phyloP scores from a whole-genome alignment of 345 rosid genomes.

The Sisymbrium irio region DNA sequence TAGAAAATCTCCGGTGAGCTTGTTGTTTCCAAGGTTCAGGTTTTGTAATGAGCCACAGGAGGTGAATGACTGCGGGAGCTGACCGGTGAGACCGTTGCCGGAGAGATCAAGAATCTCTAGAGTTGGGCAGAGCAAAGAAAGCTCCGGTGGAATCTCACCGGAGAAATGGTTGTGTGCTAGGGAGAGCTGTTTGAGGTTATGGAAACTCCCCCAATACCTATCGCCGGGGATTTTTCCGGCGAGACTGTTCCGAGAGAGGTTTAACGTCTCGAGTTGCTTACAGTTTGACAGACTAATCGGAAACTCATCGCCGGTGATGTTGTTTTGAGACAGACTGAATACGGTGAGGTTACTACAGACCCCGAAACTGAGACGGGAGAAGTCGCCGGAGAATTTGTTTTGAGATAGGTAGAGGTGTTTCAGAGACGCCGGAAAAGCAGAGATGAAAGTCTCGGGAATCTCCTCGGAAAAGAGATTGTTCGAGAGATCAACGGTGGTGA shows the following conservation, averaged over 20 bases:
- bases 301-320: constrained; percentile 53
- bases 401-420: constrained; percentile 62
- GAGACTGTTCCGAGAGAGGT: constrained; percentile 64
- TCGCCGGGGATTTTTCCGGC: constrained; percentile 54
- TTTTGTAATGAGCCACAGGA: constrained; percentile 53
- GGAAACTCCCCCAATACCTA: constrained; percentile 44
- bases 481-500: constrained; percentile 66
- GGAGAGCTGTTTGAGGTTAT: constrained; percentile 52
- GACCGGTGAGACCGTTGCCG: constrained; percentile 58
- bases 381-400: constrained; percentile 68
- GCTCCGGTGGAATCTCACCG: constrained; percentile 65
- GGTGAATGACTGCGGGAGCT: constrained; percentile 49
- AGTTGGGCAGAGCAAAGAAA: constrained; percentile 53
- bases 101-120: constrained; percentile 74
- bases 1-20: constrained; percentile 72
- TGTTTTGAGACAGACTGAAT: constrained; percentile 55
- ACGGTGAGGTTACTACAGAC: constrained; percentile 55
- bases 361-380: constrained; percentile 59
- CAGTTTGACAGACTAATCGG: constrained; percentile 55
- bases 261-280: constrained; percentile 51
- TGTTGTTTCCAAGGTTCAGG: constrained; percentile 71
- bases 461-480: constrained; percentile 59
- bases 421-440: constrained; percentile 45
- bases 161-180: constrained; percentile 52
- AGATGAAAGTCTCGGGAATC: constrained; percentile 46